Evolutionary conservation across 2,329 filamentous ascomycete genomes (phyloP).

Genomic region (Dactylellina drechsleri): DNA sequence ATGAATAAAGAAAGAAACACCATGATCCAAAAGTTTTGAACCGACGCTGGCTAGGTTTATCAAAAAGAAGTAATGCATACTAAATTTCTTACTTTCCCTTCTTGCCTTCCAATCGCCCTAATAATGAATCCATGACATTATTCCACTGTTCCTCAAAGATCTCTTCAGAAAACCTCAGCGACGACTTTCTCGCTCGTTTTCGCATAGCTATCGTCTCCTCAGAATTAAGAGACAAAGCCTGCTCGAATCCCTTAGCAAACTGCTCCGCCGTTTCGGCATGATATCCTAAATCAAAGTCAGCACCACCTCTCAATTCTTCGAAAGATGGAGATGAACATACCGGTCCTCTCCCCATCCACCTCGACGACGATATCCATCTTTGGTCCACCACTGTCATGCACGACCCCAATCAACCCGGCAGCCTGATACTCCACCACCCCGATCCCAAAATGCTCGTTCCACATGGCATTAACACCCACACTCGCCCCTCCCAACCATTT

Average conservation of each 20-base stretch:
- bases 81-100: conserved; percentile 10
- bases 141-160: conserved; percentile 85
- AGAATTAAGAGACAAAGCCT: conserved; percentile 74
- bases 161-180: conserved; percentile 85
- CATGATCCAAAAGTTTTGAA: conserved; percentile 2
- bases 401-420: conserved; percentile 89
- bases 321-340: conserved; percentile 63
- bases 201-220: conserved; percentile 78
- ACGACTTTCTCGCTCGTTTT: conserved; percentile 77
- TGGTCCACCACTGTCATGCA: conserved; percentile 91
- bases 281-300: conserved; percentile 70
- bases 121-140: conserved; percentile 76
- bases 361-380: conserved; percentile 91
- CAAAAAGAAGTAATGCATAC: not conserved
- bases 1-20: not conserved
- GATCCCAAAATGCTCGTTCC: conserved; percentile 99
- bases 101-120: conserved; percentile 63
- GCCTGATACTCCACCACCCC: conserved; percentile 98
- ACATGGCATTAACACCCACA: conserved; percentile 97
- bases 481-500: conserved; percentile 79
- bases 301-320: not conserved
- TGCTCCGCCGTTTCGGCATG: conserved; percentile 81
- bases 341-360: conserved; percentile 79
- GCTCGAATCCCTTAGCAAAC: conserved; percentile 82
- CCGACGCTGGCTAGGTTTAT: not conserved